A percentile compares a stretch with the other conserved stretches of the same genome.
Evolutionary conservation across 495 filamentous ascomycete species (phyloP).

Genomic region (Alectoria sarmentosa): DNA sequence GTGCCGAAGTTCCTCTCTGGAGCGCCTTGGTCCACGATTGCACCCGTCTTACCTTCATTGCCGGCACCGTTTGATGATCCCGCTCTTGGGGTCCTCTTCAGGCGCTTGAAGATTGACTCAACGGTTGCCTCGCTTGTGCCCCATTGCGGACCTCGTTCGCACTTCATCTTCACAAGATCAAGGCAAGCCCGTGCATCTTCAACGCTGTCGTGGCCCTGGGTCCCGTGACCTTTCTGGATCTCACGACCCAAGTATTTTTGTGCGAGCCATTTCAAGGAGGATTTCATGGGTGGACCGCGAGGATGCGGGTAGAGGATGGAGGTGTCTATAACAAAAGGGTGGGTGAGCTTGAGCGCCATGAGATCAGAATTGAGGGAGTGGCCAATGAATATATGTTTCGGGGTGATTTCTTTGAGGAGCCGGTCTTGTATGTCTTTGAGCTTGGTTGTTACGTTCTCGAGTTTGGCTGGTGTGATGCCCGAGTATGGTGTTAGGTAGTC

Average conservation of each 20-base stretch:
- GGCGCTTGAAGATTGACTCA: constrained; percentile 82
- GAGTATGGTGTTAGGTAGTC: constrained; percentile 88
- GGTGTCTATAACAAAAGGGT: constrained; percentile 91
- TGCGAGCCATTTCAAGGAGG: constrained; percentile 64
- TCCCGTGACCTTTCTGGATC: constrained; percentile 69
- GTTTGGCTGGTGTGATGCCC: constrained; percentile 78
- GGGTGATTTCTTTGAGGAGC: constrained; percentile 63
- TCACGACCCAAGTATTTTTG: constrained; percentile 62
- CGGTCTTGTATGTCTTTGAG: constrained; percentile 74
- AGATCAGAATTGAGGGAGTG: constrained; percentile 92
- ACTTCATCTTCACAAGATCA: constrained; percentile 90
- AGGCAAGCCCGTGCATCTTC: constrained; percentile 88
- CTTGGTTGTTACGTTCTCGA: constrained; percentile 74
- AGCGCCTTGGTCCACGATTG: constrained; percentile 83
- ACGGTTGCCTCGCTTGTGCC: constrained; percentile 64
- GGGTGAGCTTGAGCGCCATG: constrained; percentile 71
- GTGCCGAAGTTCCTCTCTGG: constrained; percentile 65
- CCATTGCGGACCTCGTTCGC: constrained; percentile 81
- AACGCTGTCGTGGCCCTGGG: constrained; percentile 76
- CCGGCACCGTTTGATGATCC: constrained; percentile 37
- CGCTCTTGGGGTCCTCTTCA: constrained; percentile 53
- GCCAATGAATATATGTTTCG: constrained; percentile 74
- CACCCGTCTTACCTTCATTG: constrained; percentile 57
- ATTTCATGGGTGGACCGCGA: constrained; percentile 64
- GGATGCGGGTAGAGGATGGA: constrained; percentile 74